These are phyloP conservation scores for Pontederia paniculata DNA, from an alignment of 176 grass and related monocot species.

Conservation along the genomic window DNA sequence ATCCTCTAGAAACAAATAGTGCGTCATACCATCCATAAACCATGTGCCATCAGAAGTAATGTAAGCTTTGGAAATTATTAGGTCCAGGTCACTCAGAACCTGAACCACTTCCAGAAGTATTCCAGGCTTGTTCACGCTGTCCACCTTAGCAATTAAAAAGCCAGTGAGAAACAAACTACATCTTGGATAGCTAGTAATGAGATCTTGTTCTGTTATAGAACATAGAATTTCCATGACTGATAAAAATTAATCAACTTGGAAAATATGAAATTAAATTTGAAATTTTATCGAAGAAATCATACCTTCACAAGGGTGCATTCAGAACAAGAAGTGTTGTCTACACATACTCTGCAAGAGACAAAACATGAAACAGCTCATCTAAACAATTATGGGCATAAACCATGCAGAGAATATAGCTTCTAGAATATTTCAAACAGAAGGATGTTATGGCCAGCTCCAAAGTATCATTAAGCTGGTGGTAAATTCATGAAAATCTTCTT, in stretches of 20 bases:
- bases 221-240: neutral
- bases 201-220: neutral
- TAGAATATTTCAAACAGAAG: neutral
- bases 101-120: conserved; percentile 96
- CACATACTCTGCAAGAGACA: conserved; percentile 54
- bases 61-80: conserved; percentile 87
- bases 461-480: neutral
- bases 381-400: neutral
- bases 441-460: neutral
- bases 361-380: neutral
- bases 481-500: neutral
- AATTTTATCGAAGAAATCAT: neutral
- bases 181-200: neutral
- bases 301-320: conserved; percentile 95
- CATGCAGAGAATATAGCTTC: neutral
- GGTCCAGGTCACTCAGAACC: conserved; percentile 78
- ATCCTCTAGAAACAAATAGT: neutral
- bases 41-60: conserved; percentile 95
- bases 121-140: conserved; percentile 89
- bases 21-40: conserved; percentile 89
- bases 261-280: neutral
- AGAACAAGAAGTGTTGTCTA: conserved; percentile 61
- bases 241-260: neutral
- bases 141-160: conserved; percentile 39
- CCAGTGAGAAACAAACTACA: neutral